These are phyloP conservation scores for Clarireedia homoeocarpa DNA, from an alignment of 2,329 filamentous ascomycete species.

Conservation along the genomic window DNA sequence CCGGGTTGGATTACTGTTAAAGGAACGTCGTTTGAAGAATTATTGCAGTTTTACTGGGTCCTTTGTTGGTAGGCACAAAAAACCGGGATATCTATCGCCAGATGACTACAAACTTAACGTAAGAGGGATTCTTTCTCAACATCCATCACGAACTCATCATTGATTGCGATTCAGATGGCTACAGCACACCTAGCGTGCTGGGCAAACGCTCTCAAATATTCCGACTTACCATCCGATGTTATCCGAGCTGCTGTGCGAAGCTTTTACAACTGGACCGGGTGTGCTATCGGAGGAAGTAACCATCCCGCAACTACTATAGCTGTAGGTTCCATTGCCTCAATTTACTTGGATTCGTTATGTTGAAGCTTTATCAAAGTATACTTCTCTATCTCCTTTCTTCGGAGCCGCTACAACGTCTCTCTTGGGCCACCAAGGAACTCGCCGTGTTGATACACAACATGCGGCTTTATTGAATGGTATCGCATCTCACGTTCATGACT, in stretches of 20 bases:
- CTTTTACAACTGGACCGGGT: constrained; percentile 48
- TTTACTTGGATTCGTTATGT: background rate
- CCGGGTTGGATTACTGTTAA: background rate
- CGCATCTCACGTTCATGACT: constrained; percentile 47
- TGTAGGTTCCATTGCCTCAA: constrained; percentile 2
- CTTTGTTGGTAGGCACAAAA: background rate
- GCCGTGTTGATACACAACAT: constrained; percentile 36
- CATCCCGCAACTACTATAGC: constrained; percentile 17
- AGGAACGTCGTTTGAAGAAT: too few relatives aligned
- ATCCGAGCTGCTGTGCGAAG: constrained; percentile 37
- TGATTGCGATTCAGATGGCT: constrained; percentile 31
- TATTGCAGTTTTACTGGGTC: too few relatives aligned
- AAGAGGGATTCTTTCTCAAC: background rate
- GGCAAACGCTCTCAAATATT: constrained; percentile 35
- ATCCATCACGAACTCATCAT: background rate
- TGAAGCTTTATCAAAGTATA: constrained; percentile 14
- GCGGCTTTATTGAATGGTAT: constrained; percentile 48
- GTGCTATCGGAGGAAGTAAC: constrained; percentile 41
- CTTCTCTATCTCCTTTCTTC: constrained; percentile 24
- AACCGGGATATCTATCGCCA: background rate
- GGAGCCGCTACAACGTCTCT: constrained; percentile 29
- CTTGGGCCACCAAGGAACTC: constrained; percentile 27
- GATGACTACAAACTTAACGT: background rate
- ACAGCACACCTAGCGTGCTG: constrained; percentile 41
- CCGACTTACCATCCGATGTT: constrained; percentile 35